Evolutionary conservation across 306 rosid genomes (phyloP), one percentile per base, ranked within the genome.

Genomic region (Sindora glabra): DNA sequence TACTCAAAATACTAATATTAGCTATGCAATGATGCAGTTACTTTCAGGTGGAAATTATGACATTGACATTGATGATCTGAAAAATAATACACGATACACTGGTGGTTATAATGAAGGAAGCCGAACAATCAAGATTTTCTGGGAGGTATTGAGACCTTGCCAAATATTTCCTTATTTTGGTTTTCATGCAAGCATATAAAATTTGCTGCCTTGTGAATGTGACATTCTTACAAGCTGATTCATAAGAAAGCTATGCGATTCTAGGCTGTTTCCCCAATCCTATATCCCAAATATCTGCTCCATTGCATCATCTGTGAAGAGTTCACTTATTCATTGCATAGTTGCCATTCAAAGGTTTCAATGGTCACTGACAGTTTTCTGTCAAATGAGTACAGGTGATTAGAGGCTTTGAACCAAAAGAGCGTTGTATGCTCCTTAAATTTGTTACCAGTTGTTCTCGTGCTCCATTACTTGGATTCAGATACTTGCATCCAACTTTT

Each of bases 381-480:
- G 42, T 59, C 59, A 53, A 68, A 54, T 59, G 29, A 48, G 33
- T 65, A 14, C 80, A 92, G 98, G 96, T 89, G 65, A 34, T 89
- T 17, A 74, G 72, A 71, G 82, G 79, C 50, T 84, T 92, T 63
- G 81, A 89, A 77, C 95, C 99, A 42, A 50, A 73, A 56, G 90
- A 92, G 48, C 96, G 99, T 9, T 89, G 99, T 38, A 72, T 80
- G 96, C 89, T 92, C 79, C 87, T 92, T 48, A 92, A 92, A 77
- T 92, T 92, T 48, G 96, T 92, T 55, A 86, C 99, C 54, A 92
- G 99, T 73, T 92, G 99, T 84, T 92, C 96, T 68, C 86, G 96
- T 68, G 95, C 95, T 74, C 99, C 99, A 53, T 77, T 92, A 75
- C 95, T 92, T 72, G 99, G 96, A 67, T 92, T 92, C 76, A 86